Base-by-base conservation (phyloP, 768 basidiomycete genomes). In the Auricularia sp. region DNA sequence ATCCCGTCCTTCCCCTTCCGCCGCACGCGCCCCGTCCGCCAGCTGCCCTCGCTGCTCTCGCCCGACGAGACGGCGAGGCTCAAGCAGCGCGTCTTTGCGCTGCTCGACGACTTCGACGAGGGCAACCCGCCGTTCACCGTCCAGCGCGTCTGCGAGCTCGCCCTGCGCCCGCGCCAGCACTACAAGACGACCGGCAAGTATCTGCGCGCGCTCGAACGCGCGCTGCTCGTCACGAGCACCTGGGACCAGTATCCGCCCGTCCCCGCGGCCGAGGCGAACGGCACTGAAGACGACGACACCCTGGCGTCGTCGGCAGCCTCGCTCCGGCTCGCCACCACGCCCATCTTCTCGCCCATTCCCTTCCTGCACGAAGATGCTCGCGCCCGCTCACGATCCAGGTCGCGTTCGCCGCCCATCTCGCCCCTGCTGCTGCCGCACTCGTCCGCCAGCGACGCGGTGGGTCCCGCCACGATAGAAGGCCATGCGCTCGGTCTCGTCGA, bases 141-240 rank as follows among this genome's bases (percentile, higher is more conserved):
- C 63, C 93, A 96, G 74, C 86, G 93, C 54, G 77, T 94, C 12
- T 91, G 90, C 72, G 93, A 95, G 71, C 84, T 96, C 33, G 85
- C 87, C 67, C 68, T 88, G 12, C 74, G 81, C 51, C 91, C 92
- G 3, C 80, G 78, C 67, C 78, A 81, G 58, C 83, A 91, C 68
- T 94, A 95, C 80, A 85, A 79, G 56, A 81, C 83, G 35, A 77
- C 91, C 16, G 90, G 92, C 54, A 96, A 95, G 75, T 95, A 93
- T 72, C 82, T 93, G 44, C 88, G 93, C 2, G 93, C 93, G 2
- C 78, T 95, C 12, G 90, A 93, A 70, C 89, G 87, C 71, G 79
- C 88, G 12, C 77, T 92, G 23, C 86, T 91, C 23, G 91, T 96
- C 61, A 93, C 93, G 3, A 93, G 92, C 1, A 83, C 87, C 6